Evolutionary conservation across 176 grass and related monocot genomes (phyloP).

Genomic region (Musa beccarii): DNA sequence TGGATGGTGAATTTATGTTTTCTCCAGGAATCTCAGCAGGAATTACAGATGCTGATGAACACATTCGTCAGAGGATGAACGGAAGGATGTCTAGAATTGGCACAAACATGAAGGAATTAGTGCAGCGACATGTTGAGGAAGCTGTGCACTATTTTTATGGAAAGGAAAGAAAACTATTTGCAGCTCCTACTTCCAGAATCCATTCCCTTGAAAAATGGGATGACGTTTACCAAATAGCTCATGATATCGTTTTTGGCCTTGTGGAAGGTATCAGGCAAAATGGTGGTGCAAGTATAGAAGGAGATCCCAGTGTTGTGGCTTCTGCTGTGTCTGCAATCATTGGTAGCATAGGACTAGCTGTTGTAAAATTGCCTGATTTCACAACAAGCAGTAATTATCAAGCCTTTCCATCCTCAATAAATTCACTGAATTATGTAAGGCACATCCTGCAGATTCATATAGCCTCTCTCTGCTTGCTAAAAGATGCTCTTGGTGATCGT

Average conservation of each 20-base stretch:
- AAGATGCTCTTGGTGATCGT: constrained; percentile 88
- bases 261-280: constrained; percentile 76
- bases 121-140: constrained; percentile 72
- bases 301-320: constrained; percentile 59
- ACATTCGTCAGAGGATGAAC: constrained; percentile 66
- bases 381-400: constrained; percentile 49
- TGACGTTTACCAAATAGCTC: constrained; percentile 74
- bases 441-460: constrained; percentile 78
- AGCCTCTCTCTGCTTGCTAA: constrained; percentile 73
- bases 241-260: constrained; percentile 70
- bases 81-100: constrained; percentile 55
- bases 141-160: constrained; percentile 47
- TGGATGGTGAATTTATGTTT: constrained; percentile 71
- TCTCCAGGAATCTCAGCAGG: constrained; percentile 39
- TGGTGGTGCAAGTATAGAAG: constrained; percentile 50
- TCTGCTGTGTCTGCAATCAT: constrained; percentile 88
- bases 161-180: constrained; percentile 55
- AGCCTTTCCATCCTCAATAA: constrained; percentile 36
- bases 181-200: constrained; percentile 39
- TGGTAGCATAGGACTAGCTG: constrained; percentile 53
- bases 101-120: constrained; percentile 84
- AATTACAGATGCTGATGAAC: constrained; percentile 74
- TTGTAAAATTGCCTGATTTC: constrained; percentile 86
- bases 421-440: constrained; percentile 50
- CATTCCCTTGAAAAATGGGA: constrained; percentile 55